Conservation (phyloP, 495 filamentous ascomycete species). For the Peziza echinospora region DNA sequence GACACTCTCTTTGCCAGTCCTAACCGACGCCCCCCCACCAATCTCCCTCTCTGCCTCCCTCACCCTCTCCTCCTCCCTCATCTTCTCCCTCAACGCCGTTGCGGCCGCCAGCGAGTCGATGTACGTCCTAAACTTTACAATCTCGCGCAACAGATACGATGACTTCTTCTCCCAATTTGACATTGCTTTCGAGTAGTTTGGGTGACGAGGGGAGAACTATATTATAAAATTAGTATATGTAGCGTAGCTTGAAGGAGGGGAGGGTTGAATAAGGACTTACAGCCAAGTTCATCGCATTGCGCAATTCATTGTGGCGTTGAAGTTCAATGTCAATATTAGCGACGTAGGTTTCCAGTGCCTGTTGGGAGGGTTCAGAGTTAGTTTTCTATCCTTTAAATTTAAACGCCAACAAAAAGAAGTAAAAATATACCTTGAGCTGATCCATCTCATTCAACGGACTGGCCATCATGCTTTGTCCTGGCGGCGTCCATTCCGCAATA, state of each 20-base stretch:
- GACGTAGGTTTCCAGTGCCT: conserved; percentile 54
- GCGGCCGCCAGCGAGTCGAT: conserved; percentile 56
- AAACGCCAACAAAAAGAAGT: too few species aligned
- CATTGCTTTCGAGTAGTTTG: conserved; percentile 64
- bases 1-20: too few species aligned
- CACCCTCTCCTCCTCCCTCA: conserved; percentile 21
- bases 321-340: conserved; percentile 70
- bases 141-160: conserved; percentile 76
- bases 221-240: not conserved
- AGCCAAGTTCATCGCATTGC: conserved; percentile 64
- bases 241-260: not conserved
- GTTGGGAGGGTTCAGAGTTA: too few species aligned
- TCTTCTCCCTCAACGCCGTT: conserved; percentile 33
- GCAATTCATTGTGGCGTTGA: conserved; percentile 63
- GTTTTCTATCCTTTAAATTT: too few species aligned
- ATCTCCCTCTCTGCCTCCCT: not conserved
- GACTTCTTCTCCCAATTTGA: conserved; percentile 94
- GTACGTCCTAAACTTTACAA: conserved; percentile 88
- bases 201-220: conserved; percentile 61
- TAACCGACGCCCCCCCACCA: conserved; percentile 1
- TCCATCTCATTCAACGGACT: conserved; percentile 55
- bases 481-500: conserved; percentile 88
- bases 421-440: conserved; percentile 36
- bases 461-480: conserved; percentile 68
- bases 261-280: conserved; percentile 23